Evolutionary conservation across 441 rosid genomes (phyloP), one percentile per base, ranked within the genome.

Genomic region (Populus trichocarpa): DNA sequence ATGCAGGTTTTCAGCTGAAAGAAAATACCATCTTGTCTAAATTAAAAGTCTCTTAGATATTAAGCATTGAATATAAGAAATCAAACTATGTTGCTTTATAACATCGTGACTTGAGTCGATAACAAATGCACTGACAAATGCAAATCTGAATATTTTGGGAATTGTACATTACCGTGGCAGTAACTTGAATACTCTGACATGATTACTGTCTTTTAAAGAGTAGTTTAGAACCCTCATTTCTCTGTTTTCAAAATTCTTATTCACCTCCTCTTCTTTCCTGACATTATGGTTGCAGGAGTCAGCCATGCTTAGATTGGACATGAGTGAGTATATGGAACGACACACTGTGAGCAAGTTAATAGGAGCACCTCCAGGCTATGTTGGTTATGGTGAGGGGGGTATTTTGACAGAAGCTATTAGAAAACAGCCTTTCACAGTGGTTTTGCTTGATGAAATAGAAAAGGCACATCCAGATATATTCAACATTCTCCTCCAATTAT

Each of bases 251-350:
- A 72, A 22, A 57, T 69, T 73, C 33, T 73, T n/a, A 73, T 71
- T 71, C 42, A 65, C 18, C 57, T 61, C 28, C 32, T 25, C 23
- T 79, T 61, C 23, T 71, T 35, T 20, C 69, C 46, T 81, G 74
- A 78, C 23, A 6, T 80, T 72, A 38, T 75, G 73, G 66, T 67
- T 81, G 69, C 87, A 96, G 99, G 99, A 96, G 83, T 79, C 97
- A 80, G 87, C 91, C 0, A 84, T 90, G 87, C 81, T 90, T 64
- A 85, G 91, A 57, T 70, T 90, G 36, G 91, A 90, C 74, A 88
- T 90, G 93, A 88, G 93, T 36, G 93, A 90, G 78, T 90, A 84
- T 78, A 87, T 87, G 93, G 91, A 90, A 76, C 83, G 87, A 8
- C 90, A 86, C 74, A 83, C 86, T 0, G 93, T 90, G 35, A 85